phyloP scores from a whole-genome alignment of 1,284 basidiomycete genomes.

The Tilletia horrida region DNA sequence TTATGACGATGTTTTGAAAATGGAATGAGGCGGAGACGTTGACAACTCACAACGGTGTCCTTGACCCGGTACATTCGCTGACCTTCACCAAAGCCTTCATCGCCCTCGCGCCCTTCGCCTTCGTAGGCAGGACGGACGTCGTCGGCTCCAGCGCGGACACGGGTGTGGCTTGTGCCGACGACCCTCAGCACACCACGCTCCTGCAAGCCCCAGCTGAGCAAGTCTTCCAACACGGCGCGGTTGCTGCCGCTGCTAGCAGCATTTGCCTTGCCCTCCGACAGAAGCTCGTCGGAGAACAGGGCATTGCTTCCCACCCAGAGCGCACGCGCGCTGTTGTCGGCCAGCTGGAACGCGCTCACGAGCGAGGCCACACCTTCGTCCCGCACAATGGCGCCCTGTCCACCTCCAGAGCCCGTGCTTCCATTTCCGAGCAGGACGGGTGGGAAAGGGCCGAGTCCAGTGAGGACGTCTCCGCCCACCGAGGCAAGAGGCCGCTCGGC shows the following conservation, averaged over 20 bases:
- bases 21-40: no score
- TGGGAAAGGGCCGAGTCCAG: conserved; percentile 26
- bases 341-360: conserved; percentile 84
- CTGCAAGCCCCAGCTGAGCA: conserved; percentile 87
- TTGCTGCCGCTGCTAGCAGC: conserved; percentile 61
- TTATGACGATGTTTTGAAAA: no score
- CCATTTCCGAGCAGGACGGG: conserved; percentile 18
- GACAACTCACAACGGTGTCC: conserved; percentile 75
- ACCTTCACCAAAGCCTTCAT: conserved; percentile 26
- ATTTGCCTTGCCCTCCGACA: conserved; percentile 58
- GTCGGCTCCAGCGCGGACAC: conserved; percentile 59
- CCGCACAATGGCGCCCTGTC: conserved; percentile 32
- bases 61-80: conserved; percentile 72
- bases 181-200: conserved; percentile 77
- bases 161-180: conserved; percentile 69
- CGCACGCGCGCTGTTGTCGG: conserved; percentile 68
- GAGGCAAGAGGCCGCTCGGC: conserved; percentile 49
- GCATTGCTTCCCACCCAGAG: conserved; percentile 76
- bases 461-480: conserved; percentile 28
- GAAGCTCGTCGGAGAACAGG: conserved; percentile 7
- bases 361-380: conserved; percentile 69
- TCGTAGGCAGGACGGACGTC: conserved; percentile 50
- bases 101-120: conserved; percentile 56
- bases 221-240: conserved; percentile 67
- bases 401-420: conserved; percentile 13